Percentiles rank a stretch among this genome's conserved stretches.
phyloP scores from a whole-genome alignment of 2,329 filamentous ascomycete genomes.

The Elsinoe australis region DNA sequence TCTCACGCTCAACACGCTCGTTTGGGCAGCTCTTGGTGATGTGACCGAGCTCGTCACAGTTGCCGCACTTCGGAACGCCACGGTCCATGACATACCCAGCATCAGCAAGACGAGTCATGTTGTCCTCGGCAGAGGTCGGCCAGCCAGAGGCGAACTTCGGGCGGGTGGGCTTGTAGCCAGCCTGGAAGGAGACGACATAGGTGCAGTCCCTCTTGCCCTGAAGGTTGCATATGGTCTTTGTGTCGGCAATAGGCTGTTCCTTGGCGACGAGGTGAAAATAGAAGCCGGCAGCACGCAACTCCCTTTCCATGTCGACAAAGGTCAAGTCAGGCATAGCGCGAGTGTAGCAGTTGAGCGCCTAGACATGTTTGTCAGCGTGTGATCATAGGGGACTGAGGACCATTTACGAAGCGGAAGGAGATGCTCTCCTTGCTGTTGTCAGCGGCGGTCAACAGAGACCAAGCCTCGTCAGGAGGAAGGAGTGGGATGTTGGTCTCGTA shows the following conservation, averaged over 20 bases:
- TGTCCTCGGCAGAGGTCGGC: constrained; percentile 44
- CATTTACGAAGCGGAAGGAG: constrained; percentile 48
- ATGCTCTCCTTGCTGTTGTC: constrained; percentile 51
- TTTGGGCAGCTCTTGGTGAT: constrained; percentile 40
- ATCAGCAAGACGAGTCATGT: constrained; percentile 44
- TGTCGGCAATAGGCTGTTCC: constrained; percentile 45
- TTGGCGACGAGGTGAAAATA: constrained; percentile 56
- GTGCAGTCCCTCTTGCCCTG: constrained; percentile 54
- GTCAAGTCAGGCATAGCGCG: constrained; percentile 53
- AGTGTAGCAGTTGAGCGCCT: constrained; percentile 34
- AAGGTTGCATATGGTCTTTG: constrained; percentile 63
- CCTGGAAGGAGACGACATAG: constrained; percentile 45
- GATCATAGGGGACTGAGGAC: constrained; percentile 26
- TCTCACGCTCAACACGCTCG: constrained; percentile 36
- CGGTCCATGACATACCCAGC: constrained; percentile 46
- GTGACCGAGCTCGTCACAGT: constrained; percentile 48
- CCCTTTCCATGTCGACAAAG: constrained; percentile 54
- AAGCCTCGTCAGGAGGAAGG: constrained; percentile 47
- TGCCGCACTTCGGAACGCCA: constrained; percentile 43
- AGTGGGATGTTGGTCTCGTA: constrained; percentile 43
- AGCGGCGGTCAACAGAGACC: constrained; percentile 49
- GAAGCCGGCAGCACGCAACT: constrained; percentile 49
- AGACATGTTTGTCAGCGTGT: constrained; percentile 26
- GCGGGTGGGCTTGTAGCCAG: constrained; percentile 41
- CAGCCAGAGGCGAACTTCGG: constrained; percentile 41